Percentiles rank a stretch among this genome's conserved stretches.
Evolutionary conservation across 768 basidiomycete species (phyloP).

Genomic region (Lentinula edodes): DNA sequence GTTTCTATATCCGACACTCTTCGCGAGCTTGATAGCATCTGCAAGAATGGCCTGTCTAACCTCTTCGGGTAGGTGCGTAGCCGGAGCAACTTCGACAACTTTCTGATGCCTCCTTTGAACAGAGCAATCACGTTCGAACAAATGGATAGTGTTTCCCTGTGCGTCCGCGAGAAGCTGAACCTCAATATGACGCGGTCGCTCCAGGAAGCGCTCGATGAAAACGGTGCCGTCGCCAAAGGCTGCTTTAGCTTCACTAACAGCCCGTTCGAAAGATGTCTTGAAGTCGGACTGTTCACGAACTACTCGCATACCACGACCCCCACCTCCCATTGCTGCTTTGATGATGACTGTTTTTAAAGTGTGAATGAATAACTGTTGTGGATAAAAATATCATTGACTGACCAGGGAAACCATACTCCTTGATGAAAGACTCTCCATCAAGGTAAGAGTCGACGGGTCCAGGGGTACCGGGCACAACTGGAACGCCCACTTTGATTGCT

Average conservation of each 20-base stretch:
- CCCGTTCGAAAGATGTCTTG: conserved; percentile 83
- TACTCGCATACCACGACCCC: conserved; percentile 98
- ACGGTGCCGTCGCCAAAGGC: conserved; percentile 99
- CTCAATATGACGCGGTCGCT: conserved; percentile 96
- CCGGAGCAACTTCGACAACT: conserved; percentile 97
- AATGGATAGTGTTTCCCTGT: conserved; percentile 90
- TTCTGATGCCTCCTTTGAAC: conserved; percentile 98
- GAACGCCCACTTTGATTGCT: conserved; percentile 90
- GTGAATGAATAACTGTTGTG: not conserved
- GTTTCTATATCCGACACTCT: conserved; percentile 91
- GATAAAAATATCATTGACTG: conserved; percentile 10
- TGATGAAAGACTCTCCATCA: conserved; percentile 84
- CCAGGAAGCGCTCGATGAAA: conserved; percentile 97
- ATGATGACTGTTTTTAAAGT: conserved; percentile 73
- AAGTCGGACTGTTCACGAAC: conserved; percentile 93
- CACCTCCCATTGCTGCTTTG: conserved; percentile 99
- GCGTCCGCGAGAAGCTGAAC: conserved; percentile 93
- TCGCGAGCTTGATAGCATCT: conserved; percentile 93
- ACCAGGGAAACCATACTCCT: conserved; percentile 95
- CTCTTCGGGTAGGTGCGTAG: conserved; percentile 89
- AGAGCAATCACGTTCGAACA: conserved; percentile 99
- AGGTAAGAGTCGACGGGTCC: conserved; percentile 67
- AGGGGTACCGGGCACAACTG: conserved; percentile 98
- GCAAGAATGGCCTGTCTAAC: conserved; percentile 79
- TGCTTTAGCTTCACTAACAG: conserved; percentile 90